Base-by-base conservation (phyloP, 768 basidiomycete genomes). In the Astraeus odoratus region DNA sequence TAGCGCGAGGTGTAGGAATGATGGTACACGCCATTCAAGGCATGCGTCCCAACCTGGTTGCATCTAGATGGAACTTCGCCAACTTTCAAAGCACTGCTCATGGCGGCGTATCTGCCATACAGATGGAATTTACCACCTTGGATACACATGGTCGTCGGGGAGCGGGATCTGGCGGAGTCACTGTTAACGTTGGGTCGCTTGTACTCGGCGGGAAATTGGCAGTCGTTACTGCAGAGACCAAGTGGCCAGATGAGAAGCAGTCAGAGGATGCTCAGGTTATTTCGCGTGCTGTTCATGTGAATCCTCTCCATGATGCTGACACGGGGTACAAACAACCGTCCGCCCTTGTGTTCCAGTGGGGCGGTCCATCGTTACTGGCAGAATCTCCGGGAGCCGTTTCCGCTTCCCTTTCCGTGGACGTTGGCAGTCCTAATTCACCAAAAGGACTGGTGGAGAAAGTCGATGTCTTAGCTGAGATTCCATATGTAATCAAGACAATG, bases 11-110 rank as follows among this genome's bases (percentile, higher is more conserved):
- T 35, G 68, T 75, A 29, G 89, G 90, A 23, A 88, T 92, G 85
- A 81, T 95, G 63, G 76, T 94, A 16, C 89, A 95, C 64, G 95
- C 95, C 36, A 96, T 98, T 61, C 95, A 98, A 62, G 96, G 95
- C 63, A 95, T 99, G 91, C 79, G 92, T 7, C 93, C 95, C 39
- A 88, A 99, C 66, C 76, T 91, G 45, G 80, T 96, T 55, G 96
- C 96, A 12, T 72, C 88, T 16, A 68, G 85, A 8, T 99, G 96
- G 96, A 97, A 98, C 70, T 99, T 98, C 68, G 83, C 73, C 23
- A 75, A 86, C 69, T 99, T 99, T 74, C 84, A 91, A 64, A 86
- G 86, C 58, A 64, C 71, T 15, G 70, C 78, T 20, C 75, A 80
- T 39, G 81, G 78, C 15, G 85, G 85, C 7, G 83, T 90, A 7